Conservation (phyloP, 495 filamentous ascomycete species). For the Daldinia grandis region DNA sequence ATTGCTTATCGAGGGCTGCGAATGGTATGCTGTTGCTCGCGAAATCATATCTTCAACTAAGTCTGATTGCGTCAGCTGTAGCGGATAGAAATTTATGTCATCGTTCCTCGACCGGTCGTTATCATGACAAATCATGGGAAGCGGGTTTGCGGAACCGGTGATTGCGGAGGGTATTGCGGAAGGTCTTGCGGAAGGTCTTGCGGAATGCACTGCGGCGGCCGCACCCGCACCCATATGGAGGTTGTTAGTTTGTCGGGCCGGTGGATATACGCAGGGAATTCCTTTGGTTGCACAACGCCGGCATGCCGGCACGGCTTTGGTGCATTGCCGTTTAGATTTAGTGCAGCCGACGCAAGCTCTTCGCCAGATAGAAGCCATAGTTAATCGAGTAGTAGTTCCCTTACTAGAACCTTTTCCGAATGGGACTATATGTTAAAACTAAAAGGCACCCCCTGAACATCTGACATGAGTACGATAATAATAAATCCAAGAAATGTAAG, state of each 20-base stretch:
- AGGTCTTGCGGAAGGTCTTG: background rate
- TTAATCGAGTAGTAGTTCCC: background rate
- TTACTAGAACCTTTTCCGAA: background rate
- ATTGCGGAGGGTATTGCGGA: background rate
- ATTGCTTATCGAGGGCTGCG: slow-evolving; percentile 4
- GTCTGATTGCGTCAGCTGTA: slow-evolving; percentile 17
- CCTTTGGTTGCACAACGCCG: slow-evolving; percentile 34
- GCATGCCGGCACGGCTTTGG: slow-evolving; percentile 37
- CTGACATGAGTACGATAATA: background rate
- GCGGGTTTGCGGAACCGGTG: slow-evolving; percentile 2
- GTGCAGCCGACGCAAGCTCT: slow-evolving; percentile 41
- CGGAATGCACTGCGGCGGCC: slow-evolving; percentile 5
- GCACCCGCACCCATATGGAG: slow-evolving; percentile 1
- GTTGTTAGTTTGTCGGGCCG: slow-evolving; percentile 15
- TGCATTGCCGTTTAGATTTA: slow-evolving; percentile 45
- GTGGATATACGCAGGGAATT: slow-evolving; percentile 36
- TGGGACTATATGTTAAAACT: background rate
- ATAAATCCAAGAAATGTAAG: background rate
- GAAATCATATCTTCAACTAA: background rate
- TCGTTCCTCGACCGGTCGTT: background rate
- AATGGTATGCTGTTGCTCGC: background rate
- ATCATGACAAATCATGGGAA: background rate
- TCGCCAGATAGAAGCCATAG: slow-evolving; percentile 23
- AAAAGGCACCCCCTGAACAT: background rate
- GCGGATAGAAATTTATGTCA: slow-evolving; percentile 5